phyloP scores from a whole-genome alignment of 805 yeast genomes.

The Sugiyamaella smithiae region DNA sequence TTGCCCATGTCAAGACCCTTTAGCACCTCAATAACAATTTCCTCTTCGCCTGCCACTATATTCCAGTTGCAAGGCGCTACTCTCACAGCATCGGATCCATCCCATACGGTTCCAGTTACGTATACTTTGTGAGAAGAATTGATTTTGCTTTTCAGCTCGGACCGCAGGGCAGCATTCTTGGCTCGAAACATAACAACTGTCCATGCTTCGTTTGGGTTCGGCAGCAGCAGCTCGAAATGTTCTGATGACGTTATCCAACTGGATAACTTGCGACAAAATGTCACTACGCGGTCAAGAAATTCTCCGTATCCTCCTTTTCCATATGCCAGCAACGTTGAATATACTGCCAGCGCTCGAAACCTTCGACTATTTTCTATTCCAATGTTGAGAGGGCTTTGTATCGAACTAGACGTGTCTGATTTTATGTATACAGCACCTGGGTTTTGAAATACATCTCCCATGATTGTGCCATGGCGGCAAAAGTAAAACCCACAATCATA shows the following conservation, averaged over 20 bases:
- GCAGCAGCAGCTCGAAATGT: slow-evolving; percentile 21
- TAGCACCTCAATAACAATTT: slow-evolving; percentile 9
- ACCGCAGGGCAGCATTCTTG: slow-evolving; percentile 12
- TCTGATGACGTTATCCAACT: slow-evolving; percentile 14
- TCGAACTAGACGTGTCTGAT: neutral
- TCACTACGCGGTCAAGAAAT: slow-evolving; percentile 19
- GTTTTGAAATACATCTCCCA: slow-evolving; percentile 21
- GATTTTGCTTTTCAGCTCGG: slow-evolving; percentile 14
- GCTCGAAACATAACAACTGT: slow-evolving; percentile 25
- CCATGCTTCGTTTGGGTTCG: slow-evolving; percentile 8
- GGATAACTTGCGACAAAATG: slow-evolving; percentile 17
- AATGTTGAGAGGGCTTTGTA: slow-evolving; percentile 19
- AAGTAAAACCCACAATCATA: slow-evolving; percentile 27
- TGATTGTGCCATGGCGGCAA: slow-evolving; percentile 8
- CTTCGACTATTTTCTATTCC: slow-evolving; percentile 27
- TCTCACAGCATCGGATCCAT: slow-evolving; percentile 23
- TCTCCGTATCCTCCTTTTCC: slow-evolving; percentile 22
- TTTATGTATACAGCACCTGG: slow-evolving; percentile 25
- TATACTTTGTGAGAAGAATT: slow-evolving; percentile 20
- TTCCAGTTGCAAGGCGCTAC: slow-evolving; percentile 27
- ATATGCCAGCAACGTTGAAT: slow-evolving; percentile 23
- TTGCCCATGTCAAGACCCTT: slow-evolving; percentile 19
- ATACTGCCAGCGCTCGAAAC: slow-evolving; percentile 25
- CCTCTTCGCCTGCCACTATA: slow-evolving; percentile 11
- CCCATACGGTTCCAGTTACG: slow-evolving; percentile 24